Evolutionary conservation across 768 basidiomycete genomes (phyloP).

Genomic region (Serendipita sp.): DNA sequence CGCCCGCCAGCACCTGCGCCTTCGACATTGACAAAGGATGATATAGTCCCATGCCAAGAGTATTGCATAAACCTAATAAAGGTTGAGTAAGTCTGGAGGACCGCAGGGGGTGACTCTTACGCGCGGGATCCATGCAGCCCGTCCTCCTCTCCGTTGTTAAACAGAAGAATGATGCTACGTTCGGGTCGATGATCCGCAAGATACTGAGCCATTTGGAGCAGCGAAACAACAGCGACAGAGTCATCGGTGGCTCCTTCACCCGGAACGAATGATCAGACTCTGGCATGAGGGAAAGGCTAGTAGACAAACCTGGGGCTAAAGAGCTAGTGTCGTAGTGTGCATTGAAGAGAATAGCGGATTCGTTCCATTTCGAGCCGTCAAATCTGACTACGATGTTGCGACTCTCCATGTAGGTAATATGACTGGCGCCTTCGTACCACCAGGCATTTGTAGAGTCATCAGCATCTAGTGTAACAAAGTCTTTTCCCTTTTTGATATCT

Average conservation of each 20-base stretch:
- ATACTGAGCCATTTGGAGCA: slow-evolving; percentile 48
- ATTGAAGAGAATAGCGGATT: slow-evolving; percentile 44
- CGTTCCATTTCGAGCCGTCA: slow-evolving; percentile 29
- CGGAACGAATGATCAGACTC: slow-evolving; percentile 53
- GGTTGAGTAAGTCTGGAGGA: not conserved
- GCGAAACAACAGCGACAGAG: slow-evolving; percentile 52
- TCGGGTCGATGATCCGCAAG: slow-evolving; percentile 29
- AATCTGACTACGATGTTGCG: slow-evolving; percentile 53
- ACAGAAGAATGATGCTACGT: slow-evolving; percentile 59
- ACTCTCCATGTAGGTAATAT: slow-evolving; percentile 41
- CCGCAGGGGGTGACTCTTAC: slow-evolving; percentile 23
- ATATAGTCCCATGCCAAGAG: slow-evolving; percentile 50
- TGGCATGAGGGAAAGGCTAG: not conserved
- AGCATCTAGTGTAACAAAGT: not conserved
- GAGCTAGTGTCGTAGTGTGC: slow-evolving; percentile 39
- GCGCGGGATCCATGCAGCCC: slow-evolving; percentile 55
- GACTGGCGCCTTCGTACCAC: slow-evolving; percentile 9
- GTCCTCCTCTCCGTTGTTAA: slow-evolving; percentile 78
- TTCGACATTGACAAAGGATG: slow-evolving; percentile 66
- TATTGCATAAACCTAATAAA: slow-evolving; percentile 46
- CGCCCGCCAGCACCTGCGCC: slow-evolving; percentile 68
- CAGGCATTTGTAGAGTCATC: not conserved
- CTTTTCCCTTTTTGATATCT: slow-evolving; percentile 26
- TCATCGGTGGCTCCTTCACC: slow-evolving; percentile 61
- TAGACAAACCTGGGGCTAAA: not conserved